Evolutionary conservation across 2,329 filamentous ascomycete species (phyloP), one percentile per base, ranked within the genome.

Genomic region (Phialemonium atrogriseum): DNA sequence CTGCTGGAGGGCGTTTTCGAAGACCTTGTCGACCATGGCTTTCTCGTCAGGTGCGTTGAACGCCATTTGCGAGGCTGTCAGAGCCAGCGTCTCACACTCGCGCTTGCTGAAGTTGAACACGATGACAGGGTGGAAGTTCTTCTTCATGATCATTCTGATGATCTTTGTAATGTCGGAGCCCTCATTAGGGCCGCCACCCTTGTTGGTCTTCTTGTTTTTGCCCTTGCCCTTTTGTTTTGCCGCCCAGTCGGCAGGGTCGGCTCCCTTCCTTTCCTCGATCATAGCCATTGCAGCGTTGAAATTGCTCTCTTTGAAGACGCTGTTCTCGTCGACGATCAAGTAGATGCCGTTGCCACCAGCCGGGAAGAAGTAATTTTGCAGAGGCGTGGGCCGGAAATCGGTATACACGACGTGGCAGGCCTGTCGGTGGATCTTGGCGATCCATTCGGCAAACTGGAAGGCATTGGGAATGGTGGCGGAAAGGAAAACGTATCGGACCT

Each of bases 101-200:
- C 89, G 75, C 66, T 98, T 98, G 70, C 88, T 95, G 65, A 98
- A 98, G 59, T 89, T 96, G 73, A 98, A 98, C 23, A 98, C 87
- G 53, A 98, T 98, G 48, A 96, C 91, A 0, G 91, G 91, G 50
- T 98, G 95, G 61, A 91, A 93, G 53, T 84, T 91, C 64, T 88
- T 94, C 60, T 85, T 73, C 80, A 98, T 94, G 46, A 96, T 94
- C 91, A 98, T 98, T 58, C 84, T 84, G 44, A 98, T 84, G 49
- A 98, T 94, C 68, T 95, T 96, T 65, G 86, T 87, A 39, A 98
- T 94, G 58, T 98, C 91, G 1, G 77, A 78, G 10, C 76, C 57
- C 13, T 70, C 70, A 43, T 82, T 72, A 27, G 75, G 39, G 13
- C 78, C 76, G 38, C 84, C 84, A 30, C 87, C 87, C 60, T 93